Conservation (phyloP, 2,329 filamentous ascomycete species). For the Grosmannia serpens region DNA sequence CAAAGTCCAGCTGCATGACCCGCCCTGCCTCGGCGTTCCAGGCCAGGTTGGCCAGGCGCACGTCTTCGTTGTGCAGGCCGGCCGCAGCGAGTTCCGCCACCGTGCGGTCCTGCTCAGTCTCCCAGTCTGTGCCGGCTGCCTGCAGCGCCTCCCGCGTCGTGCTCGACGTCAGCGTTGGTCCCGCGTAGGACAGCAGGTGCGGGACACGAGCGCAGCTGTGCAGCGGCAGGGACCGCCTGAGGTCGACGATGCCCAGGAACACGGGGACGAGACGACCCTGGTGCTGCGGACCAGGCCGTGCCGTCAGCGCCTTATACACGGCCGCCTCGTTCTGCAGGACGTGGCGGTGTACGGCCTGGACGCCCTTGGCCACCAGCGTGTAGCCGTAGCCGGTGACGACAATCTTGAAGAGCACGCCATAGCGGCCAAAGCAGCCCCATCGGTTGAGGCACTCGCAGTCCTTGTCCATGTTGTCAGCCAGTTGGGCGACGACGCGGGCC, state of each 20-base stretch:
- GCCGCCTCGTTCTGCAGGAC: not conserved
- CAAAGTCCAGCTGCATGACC: conserved; percentile 7
- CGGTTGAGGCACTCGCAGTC: not conserved
- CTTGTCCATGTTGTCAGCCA: not conserved
- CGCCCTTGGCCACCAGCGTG: conserved; percentile 10
- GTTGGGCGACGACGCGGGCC: not conserved
- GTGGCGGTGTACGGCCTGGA: not conserved
- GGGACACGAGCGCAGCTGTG: not conserved
- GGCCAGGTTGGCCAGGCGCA: not conserved
- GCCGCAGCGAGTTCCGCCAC: not conserved
- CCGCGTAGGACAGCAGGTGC: conserved; percentile 9
- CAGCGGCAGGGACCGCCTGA: conserved; percentile 2
- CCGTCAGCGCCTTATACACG: conserved; percentile 2
- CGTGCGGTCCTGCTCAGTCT: not conserved
- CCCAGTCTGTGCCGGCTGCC: not conserved
- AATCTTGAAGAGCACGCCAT: conserved; percentile 8
- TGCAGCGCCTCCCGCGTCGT: not conserved
- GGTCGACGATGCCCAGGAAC: conserved; percentile 7
- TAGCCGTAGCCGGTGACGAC: conserved; percentile 9
- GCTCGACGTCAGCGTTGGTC: not conserved
- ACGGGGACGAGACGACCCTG: conserved; percentile 10
- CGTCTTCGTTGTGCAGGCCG: conserved; percentile 1
- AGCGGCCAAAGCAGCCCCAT: not conserved
- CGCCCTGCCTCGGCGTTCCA: conserved; percentile 4
- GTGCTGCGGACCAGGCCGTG: not conserved